Conservation (phyloP, 2,329 filamentous ascomycete species). For the Didymella lethalis region DNA sequence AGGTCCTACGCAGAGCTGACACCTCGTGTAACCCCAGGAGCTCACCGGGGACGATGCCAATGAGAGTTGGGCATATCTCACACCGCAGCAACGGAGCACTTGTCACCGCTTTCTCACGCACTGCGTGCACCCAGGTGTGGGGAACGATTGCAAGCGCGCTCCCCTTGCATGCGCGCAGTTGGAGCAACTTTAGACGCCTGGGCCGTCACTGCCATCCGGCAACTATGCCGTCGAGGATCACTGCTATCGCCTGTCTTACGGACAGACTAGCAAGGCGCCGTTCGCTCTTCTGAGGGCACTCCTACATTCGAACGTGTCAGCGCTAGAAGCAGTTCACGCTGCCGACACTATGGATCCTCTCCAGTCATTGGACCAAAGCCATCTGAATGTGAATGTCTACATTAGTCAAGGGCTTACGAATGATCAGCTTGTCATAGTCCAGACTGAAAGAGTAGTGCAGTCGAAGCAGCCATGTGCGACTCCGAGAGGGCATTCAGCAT, state of each 20-base stretch:
- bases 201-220: constrained; percentile 2
- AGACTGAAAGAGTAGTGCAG: constrained; percentile 14
- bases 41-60: constrained; percentile 5
- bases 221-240: constrained; percentile 2
- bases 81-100: constrained; percentile 12
- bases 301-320: constrained; percentile 29
- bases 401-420: constrained; percentile 25
- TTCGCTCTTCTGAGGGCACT: constrained; percentile 31
- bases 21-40: constrained; percentile 8
- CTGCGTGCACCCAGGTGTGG: neutral
- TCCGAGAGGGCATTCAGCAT: constrained; percentile 28
- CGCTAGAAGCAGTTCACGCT: constrained; percentile 27
- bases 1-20: constrained; percentile 14
- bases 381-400: constrained; percentile 21
- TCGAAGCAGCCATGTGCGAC: constrained; percentile 19
- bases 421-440: constrained; percentile 23
- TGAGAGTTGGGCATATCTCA: constrained; percentile 13
- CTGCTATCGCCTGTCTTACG: neutral
- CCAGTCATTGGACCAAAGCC: constrained; percentile 21
- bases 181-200: constrained; percentile 8
- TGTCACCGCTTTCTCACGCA: constrained; percentile 3
- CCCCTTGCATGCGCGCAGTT: constrained; percentile 2
- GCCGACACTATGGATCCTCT: constrained; percentile 16
- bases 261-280: constrained; percentile 21
- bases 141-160: constrained; percentile 16